phyloP scores from a whole-genome alignment of 1,139 yeast species.

The Saccharomyces uvarum region DNA sequence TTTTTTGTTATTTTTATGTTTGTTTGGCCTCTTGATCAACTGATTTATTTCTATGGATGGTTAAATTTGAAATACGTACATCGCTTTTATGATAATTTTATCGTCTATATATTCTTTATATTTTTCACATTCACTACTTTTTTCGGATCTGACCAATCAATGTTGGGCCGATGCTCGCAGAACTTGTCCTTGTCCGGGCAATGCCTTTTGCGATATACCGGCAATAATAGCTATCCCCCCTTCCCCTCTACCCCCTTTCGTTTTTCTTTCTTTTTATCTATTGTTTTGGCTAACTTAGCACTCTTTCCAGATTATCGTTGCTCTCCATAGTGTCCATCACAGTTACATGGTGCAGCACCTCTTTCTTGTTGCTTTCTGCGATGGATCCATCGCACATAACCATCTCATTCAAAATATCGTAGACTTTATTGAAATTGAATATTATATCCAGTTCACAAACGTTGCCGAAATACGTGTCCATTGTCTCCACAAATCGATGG shows the following conservation, averaged over 20 bases:
- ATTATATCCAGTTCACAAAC: conserved; percentile 91
- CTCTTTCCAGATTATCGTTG: conserved; percentile 49
- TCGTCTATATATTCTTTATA: not conserved
- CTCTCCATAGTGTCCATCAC: conserved; percentile 74
- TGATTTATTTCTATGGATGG: not conserved
- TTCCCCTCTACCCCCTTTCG: not conserved
- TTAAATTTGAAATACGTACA: conserved; percentile 48
- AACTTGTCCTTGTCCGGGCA: not conserved
- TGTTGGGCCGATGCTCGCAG: conserved; percentile 1
- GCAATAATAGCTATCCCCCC: not conserved
- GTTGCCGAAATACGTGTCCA: conserved; percentile 95
- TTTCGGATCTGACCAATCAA: not conserved
- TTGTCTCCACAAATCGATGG: conserved; percentile 90
- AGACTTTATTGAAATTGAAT: conserved; percentile 90
- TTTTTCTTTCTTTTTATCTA: not conserved
- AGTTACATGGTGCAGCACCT: conserved; percentile 64
- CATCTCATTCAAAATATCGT: conserved; percentile 83
- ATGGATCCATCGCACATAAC: conserved; percentile 73
- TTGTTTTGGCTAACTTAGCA: conserved; percentile 25
- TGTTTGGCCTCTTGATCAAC: not conserved
- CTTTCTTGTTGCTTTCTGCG: conserved; percentile 76
- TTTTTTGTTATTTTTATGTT: not conserved
- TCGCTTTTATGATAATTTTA: conserved; percentile 45
- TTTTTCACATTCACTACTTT: not conserved
- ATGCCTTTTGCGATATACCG: not conserved